Conservation (phyloP, 2,329 filamentous ascomycete genomes). For the Chaetothyriales sp. region DNA sequence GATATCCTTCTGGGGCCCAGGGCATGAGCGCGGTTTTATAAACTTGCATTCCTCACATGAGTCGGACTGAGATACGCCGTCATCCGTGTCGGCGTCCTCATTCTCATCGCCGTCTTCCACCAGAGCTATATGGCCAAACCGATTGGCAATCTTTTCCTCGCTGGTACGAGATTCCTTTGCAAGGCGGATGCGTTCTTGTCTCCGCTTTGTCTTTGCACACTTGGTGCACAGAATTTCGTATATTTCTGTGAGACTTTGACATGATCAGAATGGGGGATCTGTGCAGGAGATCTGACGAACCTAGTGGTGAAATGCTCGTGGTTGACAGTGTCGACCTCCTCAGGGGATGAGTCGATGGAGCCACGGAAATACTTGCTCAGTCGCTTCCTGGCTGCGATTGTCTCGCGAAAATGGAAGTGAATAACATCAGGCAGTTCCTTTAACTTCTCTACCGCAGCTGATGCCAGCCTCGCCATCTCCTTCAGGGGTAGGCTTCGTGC, state of each 20-base stretch:
- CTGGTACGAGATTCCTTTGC: neutral
- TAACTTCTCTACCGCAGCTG: conserved; percentile 10
- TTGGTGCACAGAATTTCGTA: conserved; percentile 16
- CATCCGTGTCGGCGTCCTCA: conserved; percentile 1
- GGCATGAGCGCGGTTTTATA: neutral
- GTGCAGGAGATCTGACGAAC: conserved; percentile 5
- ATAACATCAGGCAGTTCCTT: conserved; percentile 18
- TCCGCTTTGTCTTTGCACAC: conserved; percentile 11
- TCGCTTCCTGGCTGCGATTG: conserved; percentile 17
- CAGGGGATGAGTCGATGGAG: conserved; percentile 5
- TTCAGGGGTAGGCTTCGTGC: conserved; percentile 16
- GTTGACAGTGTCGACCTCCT: conserved; percentile 16
- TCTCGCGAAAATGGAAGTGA: conserved; percentile 20
- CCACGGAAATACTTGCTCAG: conserved; percentile 19
- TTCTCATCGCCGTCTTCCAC: conserved; percentile 4
- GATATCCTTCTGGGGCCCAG: conserved; percentile 1
- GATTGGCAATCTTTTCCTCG: conserved; percentile 4
- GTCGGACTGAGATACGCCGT: neutral
- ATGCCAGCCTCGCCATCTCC: conserved; percentile 15
- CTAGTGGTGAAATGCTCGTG: conserved; percentile 21
- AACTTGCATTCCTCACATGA: conserved; percentile 5
- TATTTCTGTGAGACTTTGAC: conserved; percentile 12
- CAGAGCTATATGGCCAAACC: conserved; percentile 7
- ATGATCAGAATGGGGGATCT: neutral
- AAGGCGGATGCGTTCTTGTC: neutral